Conservation (phyloP, 75 land plant genomes). For the Picea glauca region DNA sequence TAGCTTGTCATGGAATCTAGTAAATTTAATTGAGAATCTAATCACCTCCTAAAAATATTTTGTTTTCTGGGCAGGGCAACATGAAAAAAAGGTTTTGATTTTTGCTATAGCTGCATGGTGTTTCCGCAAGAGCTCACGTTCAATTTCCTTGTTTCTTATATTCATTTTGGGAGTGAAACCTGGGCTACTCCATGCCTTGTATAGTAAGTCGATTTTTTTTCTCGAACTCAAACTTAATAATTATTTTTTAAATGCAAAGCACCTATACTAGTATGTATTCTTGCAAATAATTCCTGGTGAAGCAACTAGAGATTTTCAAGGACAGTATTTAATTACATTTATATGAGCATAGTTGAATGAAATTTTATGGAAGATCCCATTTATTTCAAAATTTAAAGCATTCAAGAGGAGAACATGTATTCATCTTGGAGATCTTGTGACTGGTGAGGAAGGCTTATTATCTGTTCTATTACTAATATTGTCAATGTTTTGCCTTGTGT, state of each 20-base stretch:
- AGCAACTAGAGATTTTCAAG: not conserved
- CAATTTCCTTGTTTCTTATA: constrained; percentile 65
- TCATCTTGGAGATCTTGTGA: too few species aligned
- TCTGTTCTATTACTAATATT: too few species aligned
- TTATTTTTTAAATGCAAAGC: not conserved
- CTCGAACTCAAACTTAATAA: not conserved
- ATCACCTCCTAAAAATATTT: not conserved
- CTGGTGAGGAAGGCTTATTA: too few species aligned
- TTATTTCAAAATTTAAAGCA: not conserved
- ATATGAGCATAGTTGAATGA: not conserved
- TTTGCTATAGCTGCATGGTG: constrained; percentile 95
- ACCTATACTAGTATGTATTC: not conserved
- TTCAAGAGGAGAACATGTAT: too few species aligned
- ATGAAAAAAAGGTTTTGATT: constrained; percentile 65
- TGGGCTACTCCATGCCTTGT: constrained; percentile 85
- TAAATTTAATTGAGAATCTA: not conserved
- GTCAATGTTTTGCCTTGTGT: too few species aligned
- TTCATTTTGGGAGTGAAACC: constrained; percentile 75
- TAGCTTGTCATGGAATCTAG: not conserved
- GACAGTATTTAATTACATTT: not conserved
- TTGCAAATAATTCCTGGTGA: not conserved
- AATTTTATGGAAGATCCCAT: not conserved
- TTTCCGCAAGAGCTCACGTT: constrained; percentile 77
- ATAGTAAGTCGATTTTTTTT: constrained; percentile 54
- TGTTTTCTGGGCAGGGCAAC: constrained; percentile 40